Evolutionary conservation across 1,284 basidiomycete genomes (phyloP).

Genomic region (Cystobasidiaceae sp.): DNA sequence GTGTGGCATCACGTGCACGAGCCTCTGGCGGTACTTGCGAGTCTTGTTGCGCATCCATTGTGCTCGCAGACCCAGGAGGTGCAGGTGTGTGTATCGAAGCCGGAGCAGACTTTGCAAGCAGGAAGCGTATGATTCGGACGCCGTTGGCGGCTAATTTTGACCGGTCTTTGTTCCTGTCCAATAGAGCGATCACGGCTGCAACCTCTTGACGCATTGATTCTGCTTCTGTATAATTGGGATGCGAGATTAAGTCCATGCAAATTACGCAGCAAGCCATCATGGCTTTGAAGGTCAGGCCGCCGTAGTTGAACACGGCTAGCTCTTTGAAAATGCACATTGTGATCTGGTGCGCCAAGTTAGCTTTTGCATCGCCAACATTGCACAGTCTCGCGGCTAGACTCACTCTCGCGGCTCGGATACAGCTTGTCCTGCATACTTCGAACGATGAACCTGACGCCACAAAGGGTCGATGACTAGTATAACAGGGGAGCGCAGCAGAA

Average conservation of each 20-base stretch:
- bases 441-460: constrained; percentile 1
- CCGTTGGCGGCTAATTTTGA: not conserved
- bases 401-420: not conserved
- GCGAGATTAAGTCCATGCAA: constrained; percentile 1
- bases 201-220: not conserved
- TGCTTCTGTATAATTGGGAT: not conserved
- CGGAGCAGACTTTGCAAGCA: not conserved
- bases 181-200: not conserved
- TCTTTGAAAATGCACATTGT: constrained; percentile 1
- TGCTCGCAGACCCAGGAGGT: no score
- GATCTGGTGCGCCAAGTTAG: not conserved
- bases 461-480: not conserved
- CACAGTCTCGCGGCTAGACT: not conserved
- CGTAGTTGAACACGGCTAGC: not conserved
- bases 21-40: no score
- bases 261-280: not conserved
- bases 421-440: not conserved
- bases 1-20: no score
- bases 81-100: no score
- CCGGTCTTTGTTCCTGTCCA: not conserved
- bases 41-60: no score
- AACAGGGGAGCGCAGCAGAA: not conserved
- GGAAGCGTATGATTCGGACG: not conserved
- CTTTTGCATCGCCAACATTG: not conserved
- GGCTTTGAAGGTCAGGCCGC: constrained; percentile 11